Conservation (phyloP, 2,329 filamentous ascomycete species). For the Penicillium paneum region DNA sequence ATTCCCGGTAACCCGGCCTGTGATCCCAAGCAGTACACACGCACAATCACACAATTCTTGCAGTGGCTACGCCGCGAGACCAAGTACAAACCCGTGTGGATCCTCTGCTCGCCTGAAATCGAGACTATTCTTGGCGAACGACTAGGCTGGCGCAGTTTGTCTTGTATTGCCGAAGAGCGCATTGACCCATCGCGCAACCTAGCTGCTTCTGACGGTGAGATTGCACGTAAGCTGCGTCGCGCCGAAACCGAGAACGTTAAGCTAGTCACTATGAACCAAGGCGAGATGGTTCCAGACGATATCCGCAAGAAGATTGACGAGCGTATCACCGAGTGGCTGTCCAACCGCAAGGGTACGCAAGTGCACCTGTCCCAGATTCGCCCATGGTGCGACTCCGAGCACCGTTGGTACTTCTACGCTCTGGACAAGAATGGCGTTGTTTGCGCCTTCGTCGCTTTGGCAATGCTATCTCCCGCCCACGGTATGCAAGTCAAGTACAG, state of each 20-base stretch:
- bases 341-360: conserved; percentile 75
- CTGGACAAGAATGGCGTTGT: conserved; percentile 70
- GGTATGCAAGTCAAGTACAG: conserved; percentile 96
- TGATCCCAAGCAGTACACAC: conserved; percentile 70
- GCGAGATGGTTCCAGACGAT: conserved; percentile 61
- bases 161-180: conserved; percentile 84
- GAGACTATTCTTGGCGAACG: conserved; percentile 77
- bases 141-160: conserved; percentile 83
- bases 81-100: conserved; percentile 77
- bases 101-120: conserved; percentile 74
- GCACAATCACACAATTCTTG: conserved; percentile 71
- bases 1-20: conserved; percentile 85
- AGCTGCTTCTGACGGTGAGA: conserved; percentile 62
- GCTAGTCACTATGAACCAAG: conserved; percentile 68
- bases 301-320: conserved; percentile 67
- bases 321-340: conserved; percentile 75
- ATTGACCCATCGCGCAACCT: conserved; percentile 70
- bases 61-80: conserved; percentile 69
- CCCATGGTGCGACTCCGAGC: conserved; percentile 79
- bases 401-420: conserved; percentile 83
- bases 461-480: conserved; percentile 73
- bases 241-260: conserved; percentile 82
- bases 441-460: conserved; percentile 74
- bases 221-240: conserved; percentile 72
- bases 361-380: conserved; percentile 87